Percentiles rank a stretch among this genome's conserved stretches.
Evolutionary conservation across 495 filamentous ascomycete genomes (phyloP).

Genomic region (Chaetomium fimeti): DNA sequence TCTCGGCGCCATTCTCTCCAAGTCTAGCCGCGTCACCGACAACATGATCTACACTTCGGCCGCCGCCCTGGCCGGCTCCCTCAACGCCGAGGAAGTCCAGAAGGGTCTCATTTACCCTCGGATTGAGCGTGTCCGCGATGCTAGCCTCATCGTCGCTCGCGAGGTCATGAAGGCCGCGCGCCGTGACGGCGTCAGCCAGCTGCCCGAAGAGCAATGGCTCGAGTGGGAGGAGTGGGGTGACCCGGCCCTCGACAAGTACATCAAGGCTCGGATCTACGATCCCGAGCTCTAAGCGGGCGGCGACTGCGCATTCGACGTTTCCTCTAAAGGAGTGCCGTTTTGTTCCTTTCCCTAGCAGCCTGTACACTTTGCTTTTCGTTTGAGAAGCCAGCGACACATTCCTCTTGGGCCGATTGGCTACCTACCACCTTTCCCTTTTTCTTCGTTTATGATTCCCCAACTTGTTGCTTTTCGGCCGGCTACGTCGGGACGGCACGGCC

Average conservation of each 20-base stretch:
- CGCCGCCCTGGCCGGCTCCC: conserved; percentile 70
- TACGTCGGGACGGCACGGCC: conserved; percentile 1
- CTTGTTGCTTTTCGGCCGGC: conserved; percentile 1
- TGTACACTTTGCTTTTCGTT: conserved; percentile 4
- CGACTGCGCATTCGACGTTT: not conserved
- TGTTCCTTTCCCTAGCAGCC: not conserved
- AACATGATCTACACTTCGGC: conserved; percentile 95
- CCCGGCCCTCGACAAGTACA: conserved; percentile 71
- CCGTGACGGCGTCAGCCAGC: conserved; percentile 52
- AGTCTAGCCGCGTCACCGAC: conserved; percentile 84
- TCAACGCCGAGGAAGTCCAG: conserved; percentile 76
- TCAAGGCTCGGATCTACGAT: conserved; percentile 80
- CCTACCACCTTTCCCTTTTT: conserved; percentile 1
- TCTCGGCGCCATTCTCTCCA: conserved; percentile 88
- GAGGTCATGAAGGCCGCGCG: conserved; percentile 90
- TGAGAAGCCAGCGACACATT: not conserved
- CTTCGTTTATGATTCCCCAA: conserved; percentile 22
- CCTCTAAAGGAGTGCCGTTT: not conserved
- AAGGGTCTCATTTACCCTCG: conserved; percentile 90
- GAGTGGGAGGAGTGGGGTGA: conserved; percentile 83
- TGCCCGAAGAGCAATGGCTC: conserved; percentile 69
- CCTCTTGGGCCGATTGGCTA: not conserved
- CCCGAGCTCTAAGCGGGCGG: conserved; percentile 42
- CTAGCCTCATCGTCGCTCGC: conserved; percentile 80
- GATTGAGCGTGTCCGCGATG: conserved; percentile 85